Evolutionary conservation across 2,329 filamentous ascomycete genomes (phyloP), one percentile per base, ranked within the genome.

Genomic region (Penicillium sp.): DNA sequence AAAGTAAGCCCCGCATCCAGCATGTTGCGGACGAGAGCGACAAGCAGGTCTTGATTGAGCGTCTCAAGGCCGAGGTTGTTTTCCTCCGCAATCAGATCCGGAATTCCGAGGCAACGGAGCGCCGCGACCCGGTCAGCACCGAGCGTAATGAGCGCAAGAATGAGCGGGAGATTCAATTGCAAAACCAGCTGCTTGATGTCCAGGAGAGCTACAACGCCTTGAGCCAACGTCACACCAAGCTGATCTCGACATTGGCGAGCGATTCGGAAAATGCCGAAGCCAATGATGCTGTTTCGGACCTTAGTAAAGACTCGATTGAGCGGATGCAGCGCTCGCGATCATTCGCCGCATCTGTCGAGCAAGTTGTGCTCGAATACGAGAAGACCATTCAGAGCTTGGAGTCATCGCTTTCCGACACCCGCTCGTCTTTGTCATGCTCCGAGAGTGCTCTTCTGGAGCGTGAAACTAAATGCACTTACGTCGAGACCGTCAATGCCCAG

Each of bases 331-430:
- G 95, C 42, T 99, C 96, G 19, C 96, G 96, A 72, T 96, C 91
- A 0, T 98, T 99, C 71, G 93, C 93, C 1, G 90, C 96, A 71
- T 93, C 93, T 27, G 93, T 99, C 21, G 95, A 99, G 69, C 90
- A 96, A 70, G 91, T 99, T 22, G 91, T 99, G 3, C 80, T 98
- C 49, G 95, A 99, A 76, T 99, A 99, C 71, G 96, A 99, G 74
- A 98, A 96, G 82, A 99, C 96, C 0, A 99, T 99, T 49, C 93
- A 98, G 73, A 89, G 86, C 52, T 83, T 99, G 16, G 95, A 99
- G 74, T 87, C 92, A 50, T 97, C 93, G 1, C 84, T 99, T 14
- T 93, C 93, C 0, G 95, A 87, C 68, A 98, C 95, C 1, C 86
- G 95, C 56, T 83, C 90, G 33, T 91, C 90, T 0, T 81, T 99